Evolutionary conservation across 148 eudicot genomes (phyloP), one percentile per base, ranked within the genome.

Genomic region (Selenicereus undatus): DNA sequence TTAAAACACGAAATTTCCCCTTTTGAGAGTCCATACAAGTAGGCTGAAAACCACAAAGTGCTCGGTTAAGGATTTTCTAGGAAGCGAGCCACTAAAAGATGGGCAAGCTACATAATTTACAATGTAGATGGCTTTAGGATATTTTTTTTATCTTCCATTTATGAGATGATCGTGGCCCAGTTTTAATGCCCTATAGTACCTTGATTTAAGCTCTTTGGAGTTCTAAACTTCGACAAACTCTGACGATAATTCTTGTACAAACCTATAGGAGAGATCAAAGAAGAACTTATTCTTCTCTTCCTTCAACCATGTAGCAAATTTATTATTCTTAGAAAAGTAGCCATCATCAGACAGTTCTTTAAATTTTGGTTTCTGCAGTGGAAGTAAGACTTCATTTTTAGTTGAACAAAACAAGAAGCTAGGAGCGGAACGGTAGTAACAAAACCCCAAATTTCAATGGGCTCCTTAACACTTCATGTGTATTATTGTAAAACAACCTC

Each of bases 241-340:
- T 1, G 88, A 82, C 81, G 94, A 96, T 75, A 91, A 75, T 39
- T 89, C 84, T 29, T 90, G 91, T 50, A 98, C 88, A 50, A 92
- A 71, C 18, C 89, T 93, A 0, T 98, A 87, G 62, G 95, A 88
- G 74, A 96, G 98, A 82, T 96, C 98, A 52, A 95, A 94, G 84
- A 96, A 96, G 85, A 92, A 96, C 65, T 84, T 75, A 1, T 86
- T 71, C 82, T 82, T 96, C 88, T 92, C 90, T 73, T 94, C 97
- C 79, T 88, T 93, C 81, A 96, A 87, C 98, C 99, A 94, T 39
- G 91, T 94, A 8, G 99, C 87, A 76, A 96, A 96, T 85, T 94
- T 98, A 45, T 96, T 96, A 88, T 96, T 96, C 92, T 92, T 96
- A 22, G 91, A 81, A 86, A 85, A 96, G 86, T 96, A 96, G 81